Base-by-base conservation (phyloP, 257 asterid genomes). In the Solanum tacnaense region DNA sequence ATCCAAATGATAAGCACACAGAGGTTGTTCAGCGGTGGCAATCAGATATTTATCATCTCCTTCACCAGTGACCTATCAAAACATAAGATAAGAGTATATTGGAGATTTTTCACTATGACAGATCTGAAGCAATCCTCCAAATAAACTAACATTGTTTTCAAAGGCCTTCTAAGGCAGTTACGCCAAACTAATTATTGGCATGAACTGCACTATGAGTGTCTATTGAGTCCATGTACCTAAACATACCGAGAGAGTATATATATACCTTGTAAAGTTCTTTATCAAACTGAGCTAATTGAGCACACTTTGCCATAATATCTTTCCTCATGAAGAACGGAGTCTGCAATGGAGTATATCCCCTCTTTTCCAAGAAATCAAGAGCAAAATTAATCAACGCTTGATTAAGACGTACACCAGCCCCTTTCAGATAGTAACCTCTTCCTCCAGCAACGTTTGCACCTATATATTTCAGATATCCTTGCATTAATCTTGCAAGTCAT, bases 21-120 rank as follows among this genome's bases (percentile, higher is more conserved):
- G 94, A 18, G 98, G 99, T 84, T 95, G 99, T 89, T 96, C 99
- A 58, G 98, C 96, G 3, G 99, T 96, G 56, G 99, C 99, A 90
- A 97, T 97, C 84, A 97, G 92, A 92, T 97, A 96, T 87, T 97
- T 97, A 88, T 97, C 98, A 41, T 97, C 99, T 68, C 98, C 99
- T 87, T 95, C 98, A 38, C 98, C 98, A 83, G 98, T 95, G 15
- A 97, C 98, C 98, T 96, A 87, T 92, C 41, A 49, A 72, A 87
- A 70, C 83, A 89, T 73, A 90, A 88, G 32, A 86, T 32, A 38
- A 72, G 67, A 79, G 84, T 25, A 44, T 4, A 44, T 5, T 44
- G 25, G 67, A 44, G 38, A 44, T 15, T 25, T 44, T 44, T 79
- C 25, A 5, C 9, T 44, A n/a, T 44, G 67, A 44, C 65, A 79